phyloP scores from a whole-genome alignment of 2,329 filamentous ascomycete species.

The Fusarium sororula region DNA sequence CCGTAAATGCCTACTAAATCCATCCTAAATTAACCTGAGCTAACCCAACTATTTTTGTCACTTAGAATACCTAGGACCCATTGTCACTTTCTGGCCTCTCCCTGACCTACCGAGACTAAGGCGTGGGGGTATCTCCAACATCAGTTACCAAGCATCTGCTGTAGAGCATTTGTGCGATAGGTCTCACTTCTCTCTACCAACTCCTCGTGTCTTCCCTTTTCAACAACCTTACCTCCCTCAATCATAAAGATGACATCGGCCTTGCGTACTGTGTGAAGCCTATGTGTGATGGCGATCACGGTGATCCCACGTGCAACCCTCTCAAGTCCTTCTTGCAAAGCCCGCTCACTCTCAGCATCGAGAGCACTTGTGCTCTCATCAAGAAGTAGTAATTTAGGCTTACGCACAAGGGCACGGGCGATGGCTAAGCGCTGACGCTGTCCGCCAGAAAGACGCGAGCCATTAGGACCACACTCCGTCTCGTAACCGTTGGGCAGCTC shows the following conservation, averaged over 20 bases:
- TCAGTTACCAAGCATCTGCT: conserved; percentile 55
- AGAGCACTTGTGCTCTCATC: conserved; percentile 86
- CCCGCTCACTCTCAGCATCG: conserved; percentile 73
- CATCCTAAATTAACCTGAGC: background rate
- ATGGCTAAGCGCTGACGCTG: conserved; percentile 83
- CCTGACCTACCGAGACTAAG: background rate
- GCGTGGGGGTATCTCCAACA: background rate
- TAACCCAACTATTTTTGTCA: background rate
- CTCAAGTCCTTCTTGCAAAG: conserved; percentile 74
- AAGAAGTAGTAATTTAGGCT: conserved; percentile 77
- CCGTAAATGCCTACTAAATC: background rate
- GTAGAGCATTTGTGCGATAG: conserved; percentile 61
- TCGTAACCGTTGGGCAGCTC: conserved; percentile 71
- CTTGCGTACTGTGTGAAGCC: conserved; percentile 64
- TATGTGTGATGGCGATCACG: conserved; percentile 67
- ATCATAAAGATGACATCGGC: conserved; percentile 68
- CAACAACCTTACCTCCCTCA: conserved; percentile 62
- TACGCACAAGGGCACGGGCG: conserved; percentile 76
- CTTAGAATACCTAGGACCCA: background rate
- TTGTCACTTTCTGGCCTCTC: background rate
- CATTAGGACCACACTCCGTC: conserved; percentile 75
- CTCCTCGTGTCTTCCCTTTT: conserved; percentile 63
- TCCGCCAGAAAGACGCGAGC: conserved; percentile 78
- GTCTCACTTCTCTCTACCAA: conserved; percentile 61
- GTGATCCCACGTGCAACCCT: conserved; percentile 62